Evolutionary conservation across 2,329 filamentous ascomycete genomes (phyloP).

Genomic region (Aspergillus intermedius): DNA sequence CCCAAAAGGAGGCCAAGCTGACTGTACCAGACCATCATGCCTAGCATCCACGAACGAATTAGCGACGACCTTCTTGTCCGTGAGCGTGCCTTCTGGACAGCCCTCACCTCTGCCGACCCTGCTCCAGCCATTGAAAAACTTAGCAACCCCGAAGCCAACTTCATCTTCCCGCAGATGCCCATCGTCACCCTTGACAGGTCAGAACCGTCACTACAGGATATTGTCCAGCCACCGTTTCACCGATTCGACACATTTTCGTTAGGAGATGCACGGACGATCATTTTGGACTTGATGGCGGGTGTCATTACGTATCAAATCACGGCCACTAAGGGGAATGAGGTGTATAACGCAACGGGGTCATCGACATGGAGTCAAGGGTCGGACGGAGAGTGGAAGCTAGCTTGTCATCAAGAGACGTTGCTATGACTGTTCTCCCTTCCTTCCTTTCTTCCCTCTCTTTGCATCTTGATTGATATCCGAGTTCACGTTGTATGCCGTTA

Average conservation of each 20-base stretch:
- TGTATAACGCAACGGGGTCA: conserved; percentile 24
- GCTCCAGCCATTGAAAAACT: conserved; percentile 28
- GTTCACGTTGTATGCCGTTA: no score
- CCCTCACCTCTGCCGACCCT: conserved; percentile 31
- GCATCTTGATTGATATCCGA: neutral
- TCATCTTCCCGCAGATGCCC: conserved; percentile 28
- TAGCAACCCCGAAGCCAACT: conserved; percentile 23
- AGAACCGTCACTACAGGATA: conserved; percentile 14
- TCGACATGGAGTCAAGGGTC: conserved; percentile 33
- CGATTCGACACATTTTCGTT: conserved; percentile 29
- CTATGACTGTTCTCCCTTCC: neutral
- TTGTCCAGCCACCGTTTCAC: conserved; percentile 28
- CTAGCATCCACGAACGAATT: conserved; percentile 33
- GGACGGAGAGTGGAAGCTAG: conserved; percentile 32
- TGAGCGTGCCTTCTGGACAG: conserved; percentile 33
- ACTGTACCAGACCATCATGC: conserved; percentile 16
- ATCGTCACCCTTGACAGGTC: conserved; percentile 25
- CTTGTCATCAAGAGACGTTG: conserved; percentile 28
- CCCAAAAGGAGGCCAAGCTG: no score
- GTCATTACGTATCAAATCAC: conserved; percentile 28
- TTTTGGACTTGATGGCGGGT: conserved; percentile 33
- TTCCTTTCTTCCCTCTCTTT: neutral
- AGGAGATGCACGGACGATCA: conserved; percentile 23
- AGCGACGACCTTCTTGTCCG: conserved; percentile 28
- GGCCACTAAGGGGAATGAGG: conserved; percentile 19